Percentiles rank a stretch among this genome's conserved stretches.
These are phyloP conservation scores for Sclerotinia sclerotiorum DNA, from an alignment of 2,329 filamentous ascomycete genomes.

Conservation along the genomic window DNA sequence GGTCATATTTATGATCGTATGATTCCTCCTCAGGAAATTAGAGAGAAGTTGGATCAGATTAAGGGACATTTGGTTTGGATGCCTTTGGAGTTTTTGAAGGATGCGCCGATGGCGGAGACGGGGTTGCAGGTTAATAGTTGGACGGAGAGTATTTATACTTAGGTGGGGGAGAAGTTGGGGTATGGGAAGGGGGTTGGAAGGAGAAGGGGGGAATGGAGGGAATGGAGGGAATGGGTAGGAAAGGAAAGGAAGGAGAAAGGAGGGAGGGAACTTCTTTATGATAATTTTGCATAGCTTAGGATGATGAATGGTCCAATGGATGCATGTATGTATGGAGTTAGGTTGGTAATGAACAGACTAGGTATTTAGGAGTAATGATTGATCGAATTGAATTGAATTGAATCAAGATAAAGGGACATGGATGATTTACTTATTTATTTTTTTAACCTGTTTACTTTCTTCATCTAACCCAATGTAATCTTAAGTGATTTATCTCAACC, in stretches of 20 bases:
- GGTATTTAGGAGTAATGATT: neutral
- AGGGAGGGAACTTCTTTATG: neutral
- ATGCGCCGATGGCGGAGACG: slow-evolving; percentile 83
- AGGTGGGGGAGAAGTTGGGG: neutral
- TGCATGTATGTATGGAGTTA: neutral
- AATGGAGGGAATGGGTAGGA: neutral
- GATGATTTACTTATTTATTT: neutral
- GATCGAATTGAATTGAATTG: neutral
- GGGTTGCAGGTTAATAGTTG: slow-evolving; percentile 74
- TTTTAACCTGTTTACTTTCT: no score
- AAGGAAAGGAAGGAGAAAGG: neutral
- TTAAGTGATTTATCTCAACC: no score
- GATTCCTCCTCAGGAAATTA: slow-evolving; percentile 69
- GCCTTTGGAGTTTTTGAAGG: slow-evolving; percentile 81
- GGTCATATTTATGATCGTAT: slow-evolving; percentile 86
- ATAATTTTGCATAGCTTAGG: neutral
- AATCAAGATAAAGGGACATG: neutral
- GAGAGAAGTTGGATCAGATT: slow-evolving; percentile 73
- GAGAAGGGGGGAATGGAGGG: no score
- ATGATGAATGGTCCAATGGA: neutral
- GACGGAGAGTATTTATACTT: slow-evolving; percentile 86
- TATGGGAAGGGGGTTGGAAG: neutral
- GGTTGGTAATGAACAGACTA: no score
- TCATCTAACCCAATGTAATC: no score
- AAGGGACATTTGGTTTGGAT: slow-evolving; percentile 93